phyloP scores from a whole-genome alignment of 2,329 filamentous ascomycete species.

The Stylonectria norvegica region DNA sequence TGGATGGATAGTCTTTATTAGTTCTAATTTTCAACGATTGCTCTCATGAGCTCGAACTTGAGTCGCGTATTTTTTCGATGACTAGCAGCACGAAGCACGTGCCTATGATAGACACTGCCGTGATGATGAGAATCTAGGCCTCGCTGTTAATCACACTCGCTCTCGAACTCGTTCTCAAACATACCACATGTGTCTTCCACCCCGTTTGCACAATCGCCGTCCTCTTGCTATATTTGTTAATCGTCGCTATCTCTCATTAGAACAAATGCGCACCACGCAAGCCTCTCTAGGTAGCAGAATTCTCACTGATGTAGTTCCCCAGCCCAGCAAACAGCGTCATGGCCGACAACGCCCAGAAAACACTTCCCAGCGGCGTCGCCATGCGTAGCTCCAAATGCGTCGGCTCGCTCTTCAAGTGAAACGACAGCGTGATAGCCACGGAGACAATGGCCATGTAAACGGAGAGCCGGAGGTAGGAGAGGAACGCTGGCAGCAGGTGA shows the following conservation, averaged over 20 bases:
- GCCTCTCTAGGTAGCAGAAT: not conserved
- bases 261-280: not conserved
- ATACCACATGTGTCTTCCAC: slow-evolving; percentile 83
- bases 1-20: not conserved
- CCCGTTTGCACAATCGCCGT: slow-evolving; percentile 87
- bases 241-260: slow-evolving; percentile 45
- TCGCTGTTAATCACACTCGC: not conserved
- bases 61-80: slow-evolving; percentile 37
- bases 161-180: slow-evolving; percentile 18
- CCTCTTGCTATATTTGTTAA: slow-evolving; percentile 76
- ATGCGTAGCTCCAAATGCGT: slow-evolving; percentile 68
- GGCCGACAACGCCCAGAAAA: slow-evolving; percentile 83
- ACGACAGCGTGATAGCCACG: slow-evolving; percentile 87
- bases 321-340: slow-evolving; percentile 74
- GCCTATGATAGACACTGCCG: slow-evolving; percentile 61
- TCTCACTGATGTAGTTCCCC: slow-evolving; percentile 77
- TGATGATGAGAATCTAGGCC: slow-evolving; percentile 58
- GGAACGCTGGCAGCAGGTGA: slow-evolving; percentile 54
- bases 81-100: slow-evolving; percentile 63
- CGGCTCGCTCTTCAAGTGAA: slow-evolving; percentile 78
- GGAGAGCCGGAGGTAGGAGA: slow-evolving; percentile 85
- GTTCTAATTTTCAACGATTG: not conserved
- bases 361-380: slow-evolving; percentile 75
- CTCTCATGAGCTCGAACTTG: slow-evolving; percentile 8
- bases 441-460: slow-evolving; percentile 90